Evolutionary conservation across 257 asterid species (phyloP).

Genomic region (Oldenlandia corymbosa): DNA sequence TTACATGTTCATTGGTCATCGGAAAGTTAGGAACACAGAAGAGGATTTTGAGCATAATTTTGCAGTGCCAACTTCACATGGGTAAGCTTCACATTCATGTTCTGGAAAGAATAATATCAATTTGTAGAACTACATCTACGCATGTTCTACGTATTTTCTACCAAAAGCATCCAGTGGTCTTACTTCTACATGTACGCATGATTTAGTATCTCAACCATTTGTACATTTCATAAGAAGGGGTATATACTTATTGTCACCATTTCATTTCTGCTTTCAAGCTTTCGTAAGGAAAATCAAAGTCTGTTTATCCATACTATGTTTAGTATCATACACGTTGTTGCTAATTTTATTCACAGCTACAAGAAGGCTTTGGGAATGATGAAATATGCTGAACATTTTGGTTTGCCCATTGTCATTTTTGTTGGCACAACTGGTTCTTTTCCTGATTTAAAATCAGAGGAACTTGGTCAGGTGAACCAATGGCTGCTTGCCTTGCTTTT

Average conservation of each 20-base stretch:
- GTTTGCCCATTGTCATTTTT: conserved; percentile 42
- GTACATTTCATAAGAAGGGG: background rate
- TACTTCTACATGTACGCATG: too few species aligned
- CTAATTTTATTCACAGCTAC: conserved; percentile 22
- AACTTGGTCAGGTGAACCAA: conserved; percentile 38
- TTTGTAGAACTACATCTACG: background rate
- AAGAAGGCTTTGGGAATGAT: conserved; percentile 42
- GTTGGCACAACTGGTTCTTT: conserved; percentile 45
- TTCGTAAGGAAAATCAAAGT: background rate
- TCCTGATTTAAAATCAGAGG: too few species aligned
- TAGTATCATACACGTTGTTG: background rate
- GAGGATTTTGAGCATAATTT: too few species aligned
- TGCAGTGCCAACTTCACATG: conserved; percentile 61
- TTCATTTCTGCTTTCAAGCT: background rate
- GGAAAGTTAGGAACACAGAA: too few species aligned
- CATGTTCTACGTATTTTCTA: background rate
- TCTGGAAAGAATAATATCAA: background rate
- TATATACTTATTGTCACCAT: background rate
- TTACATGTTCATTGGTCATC: too few species aligned
- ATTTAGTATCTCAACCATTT: background rate
- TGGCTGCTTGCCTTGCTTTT: background rate
- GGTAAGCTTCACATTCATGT: conserved; percentile 23
- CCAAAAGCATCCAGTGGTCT: too few species aligned
- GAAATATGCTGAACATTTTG: conserved; percentile 43
- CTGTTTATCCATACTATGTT: background rate